Base-by-base conservation (phyloP, 2,329 filamentous ascomycete genomes). In the Exophiala sp. region DNA sequence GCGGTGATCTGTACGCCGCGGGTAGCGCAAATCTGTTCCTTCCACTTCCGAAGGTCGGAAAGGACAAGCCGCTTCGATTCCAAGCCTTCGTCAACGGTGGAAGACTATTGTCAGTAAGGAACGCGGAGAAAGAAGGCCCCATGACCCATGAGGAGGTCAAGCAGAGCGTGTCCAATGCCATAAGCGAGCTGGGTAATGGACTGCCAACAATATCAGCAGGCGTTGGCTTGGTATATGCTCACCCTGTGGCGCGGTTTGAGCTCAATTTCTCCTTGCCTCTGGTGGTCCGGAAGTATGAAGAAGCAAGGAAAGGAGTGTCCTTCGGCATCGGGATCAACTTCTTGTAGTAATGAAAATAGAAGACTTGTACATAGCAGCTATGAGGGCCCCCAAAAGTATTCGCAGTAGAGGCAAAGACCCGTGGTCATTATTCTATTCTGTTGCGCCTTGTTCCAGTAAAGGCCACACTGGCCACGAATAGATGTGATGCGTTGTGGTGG, bases 271-370 rank as follows among this genome's bases (percentile, higher is more conserved):
- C 86, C 61, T 68, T 98, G 59, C 93, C 93, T 1, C 67, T 98
- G 52, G 83, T 91, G 14, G 68, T 88, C 63, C 79, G 93, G 51
- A 83, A 79, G 57, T 89, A 88, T 29, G 93, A 98, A 70, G 84
- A 93, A 61, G 84, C 82, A 13, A 81, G 91, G 48, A 98, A 98
- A 72, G 93, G 93, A 1, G 65, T 98, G 57, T 89, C 93, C 66
- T 83, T 98, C 62, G 93, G 93, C n/a, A 88, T 98, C 34, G 93
- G 93, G 43, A 89, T 98, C 64, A 94, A 87, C 71, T 96, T 98
- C 66, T 71, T 97, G 76, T 97, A 85, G 52, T 53, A 46, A 39
- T 37, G 44, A 41, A 29, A 23, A 37, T 27, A 46, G 46, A 50
- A 24, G 39, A 35, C 9, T 47, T 59, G 46, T 59, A 55, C 45